A percentile compares a stretch with the other conserved stretches of the same genome.
Evolutionary conservation across 371 early-diverging fungal genomes (phyloP).

Genomic region (Caulochytrium protostelioides): DNA sequence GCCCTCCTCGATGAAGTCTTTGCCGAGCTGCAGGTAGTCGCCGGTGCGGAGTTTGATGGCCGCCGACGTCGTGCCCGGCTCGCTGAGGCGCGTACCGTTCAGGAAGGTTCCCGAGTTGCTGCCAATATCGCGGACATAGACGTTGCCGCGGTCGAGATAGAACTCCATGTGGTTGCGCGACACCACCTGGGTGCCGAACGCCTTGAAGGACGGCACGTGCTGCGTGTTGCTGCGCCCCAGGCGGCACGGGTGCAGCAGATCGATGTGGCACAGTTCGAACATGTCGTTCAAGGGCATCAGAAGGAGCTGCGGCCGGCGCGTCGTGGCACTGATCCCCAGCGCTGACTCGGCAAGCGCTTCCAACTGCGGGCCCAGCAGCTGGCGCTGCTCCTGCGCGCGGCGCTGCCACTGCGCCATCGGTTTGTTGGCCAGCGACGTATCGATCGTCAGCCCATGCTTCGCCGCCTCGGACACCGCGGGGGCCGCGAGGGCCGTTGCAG

Average conservation of each 20-base stretch:
- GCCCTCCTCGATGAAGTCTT: constrained; percentile 11
- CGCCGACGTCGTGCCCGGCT: constrained; percentile 8
- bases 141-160: no score
- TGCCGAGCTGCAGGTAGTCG: constrained; percentile 20
- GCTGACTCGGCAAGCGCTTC: no score
- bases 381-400: no score
- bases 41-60: constrained; percentile 9
- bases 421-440: no score
- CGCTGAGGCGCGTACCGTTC: constrained; percentile 17
- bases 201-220: constrained; percentile 6
- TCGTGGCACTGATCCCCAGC: no score
- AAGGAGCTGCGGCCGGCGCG: constrained; percentile 3
- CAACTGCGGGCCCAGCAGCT: no score
- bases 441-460: no score
- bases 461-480: no score
- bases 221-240: constrained; percentile 11
- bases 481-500: no score
- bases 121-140: constrained; percentile 16
- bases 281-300: constrained; percentile 12
- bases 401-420: no score
- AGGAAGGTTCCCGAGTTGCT: constrained; percentile 20
- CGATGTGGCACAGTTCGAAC: constrained; percentile 6
- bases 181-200: constrained; percentile 16
- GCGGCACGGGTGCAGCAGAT: constrained; percentile 1
- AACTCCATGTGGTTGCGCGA: constrained; percentile 15